Conservation (phyloP, 2,329 filamentous ascomycete genomes). For the Penicillium polonicum region DNA sequence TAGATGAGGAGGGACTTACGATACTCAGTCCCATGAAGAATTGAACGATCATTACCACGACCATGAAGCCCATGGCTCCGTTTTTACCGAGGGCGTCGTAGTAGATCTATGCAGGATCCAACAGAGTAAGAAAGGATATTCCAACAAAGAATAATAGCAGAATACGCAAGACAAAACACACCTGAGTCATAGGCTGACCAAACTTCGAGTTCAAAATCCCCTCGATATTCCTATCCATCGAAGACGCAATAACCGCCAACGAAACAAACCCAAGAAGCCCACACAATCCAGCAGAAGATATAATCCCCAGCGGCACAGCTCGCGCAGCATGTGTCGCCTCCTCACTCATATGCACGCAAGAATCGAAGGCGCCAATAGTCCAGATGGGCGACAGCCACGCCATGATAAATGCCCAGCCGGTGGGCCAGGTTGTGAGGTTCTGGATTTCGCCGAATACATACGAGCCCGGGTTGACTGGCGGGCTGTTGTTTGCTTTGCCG, state of each 20-base stretch:
- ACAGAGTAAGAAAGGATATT: not conserved
- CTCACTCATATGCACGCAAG: conserved; percentile 61
- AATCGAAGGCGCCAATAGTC: conserved; percentile 57
- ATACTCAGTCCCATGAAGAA: conserved; percentile 62
- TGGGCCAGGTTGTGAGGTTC: conserved; percentile 61
- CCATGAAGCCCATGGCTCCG: conserved; percentile 59
- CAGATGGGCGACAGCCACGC: conserved; percentile 63
- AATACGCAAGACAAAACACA: conserved; percentile 11
- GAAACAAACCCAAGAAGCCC: conserved; percentile 58
- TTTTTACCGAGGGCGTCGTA: conserved; percentile 60
- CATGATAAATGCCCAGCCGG: conserved; percentile 60
- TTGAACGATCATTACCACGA: conserved; percentile 59
- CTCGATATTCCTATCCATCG: conserved; percentile 55
- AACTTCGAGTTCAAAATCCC: conserved; percentile 51
- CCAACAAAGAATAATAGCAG: not conserved
- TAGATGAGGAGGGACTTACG: conserved; percentile 18
- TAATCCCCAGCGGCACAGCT: conserved; percentile 46
- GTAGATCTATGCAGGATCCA: conserved; percentile 49
- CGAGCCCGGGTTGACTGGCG: conserved; percentile 17
- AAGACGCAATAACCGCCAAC: conserved; percentile 57
- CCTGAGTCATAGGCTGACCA: conserved; percentile 59
- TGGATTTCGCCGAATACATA: conserved; percentile 55
- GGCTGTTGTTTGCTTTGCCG: conserved; percentile 34
- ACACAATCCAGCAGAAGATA: conserved; percentile 28
- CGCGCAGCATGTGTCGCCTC: conserved; percentile 61